Percentiles rank a stretch among this genome's conserved stretches.
These are phyloP conservation scores for Iris pallida DNA, from an alignment of 116 monocot genomes.

Conservation along the genomic window DNA sequence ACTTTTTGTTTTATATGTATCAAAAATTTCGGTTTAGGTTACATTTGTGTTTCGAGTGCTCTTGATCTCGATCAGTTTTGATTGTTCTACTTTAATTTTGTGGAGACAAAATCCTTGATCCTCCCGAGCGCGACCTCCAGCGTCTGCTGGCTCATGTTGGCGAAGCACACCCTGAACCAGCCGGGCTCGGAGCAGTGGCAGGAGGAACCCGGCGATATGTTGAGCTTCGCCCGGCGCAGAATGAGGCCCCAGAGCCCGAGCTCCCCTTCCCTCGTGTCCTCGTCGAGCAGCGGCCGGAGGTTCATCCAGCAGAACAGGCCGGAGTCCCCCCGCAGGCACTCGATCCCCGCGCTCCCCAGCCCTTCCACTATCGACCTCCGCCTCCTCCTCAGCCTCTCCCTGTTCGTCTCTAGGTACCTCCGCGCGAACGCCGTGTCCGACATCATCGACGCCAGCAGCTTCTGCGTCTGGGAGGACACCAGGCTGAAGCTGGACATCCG, in stretches of 20 bases:
- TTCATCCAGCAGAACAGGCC: slow-evolving; percentile 85
- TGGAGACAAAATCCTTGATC: slow-evolving; percentile 18
- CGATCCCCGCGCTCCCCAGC: slow-evolving; percentile 38
- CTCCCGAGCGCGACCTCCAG: slow-evolving; percentile 42
- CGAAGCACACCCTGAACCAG: slow-evolving; percentile 70
- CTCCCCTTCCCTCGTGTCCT: slow-evolving; percentile 37
- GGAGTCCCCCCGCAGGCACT: slow-evolving; percentile 60
- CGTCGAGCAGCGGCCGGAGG: slow-evolving; percentile 42
- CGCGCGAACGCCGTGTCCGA: slow-evolving; percentile 43
- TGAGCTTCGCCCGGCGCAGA: slow-evolving; percentile 44
- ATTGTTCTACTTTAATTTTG: too few species aligned
- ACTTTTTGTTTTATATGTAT: too few species aligned
- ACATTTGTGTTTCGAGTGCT: too few species aligned
- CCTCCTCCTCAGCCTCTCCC: slow-evolving; percentile 50
- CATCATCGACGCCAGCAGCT: slow-evolving; percentile 47
- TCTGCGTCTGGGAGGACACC: slow-evolving; percentile 73
- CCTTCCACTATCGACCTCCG: slow-evolving; percentile 27
- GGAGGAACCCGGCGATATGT: slow-evolving; percentile 56
- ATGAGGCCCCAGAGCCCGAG: slow-evolving; percentile 36
- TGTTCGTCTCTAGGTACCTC: slow-evolving; percentile 47
- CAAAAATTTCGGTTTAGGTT: too few species aligned
- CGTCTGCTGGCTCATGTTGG: slow-evolving; percentile 45
- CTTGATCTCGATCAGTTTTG: too few species aligned
- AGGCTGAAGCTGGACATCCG: slow-evolving; percentile 81
- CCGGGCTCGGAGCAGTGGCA: slow-evolving; percentile 60